These are phyloP conservation scores for Nothophoma quercina DNA, from an alignment of 2,329 filamentous ascomycete species.

Conservation along the genomic window DNA sequence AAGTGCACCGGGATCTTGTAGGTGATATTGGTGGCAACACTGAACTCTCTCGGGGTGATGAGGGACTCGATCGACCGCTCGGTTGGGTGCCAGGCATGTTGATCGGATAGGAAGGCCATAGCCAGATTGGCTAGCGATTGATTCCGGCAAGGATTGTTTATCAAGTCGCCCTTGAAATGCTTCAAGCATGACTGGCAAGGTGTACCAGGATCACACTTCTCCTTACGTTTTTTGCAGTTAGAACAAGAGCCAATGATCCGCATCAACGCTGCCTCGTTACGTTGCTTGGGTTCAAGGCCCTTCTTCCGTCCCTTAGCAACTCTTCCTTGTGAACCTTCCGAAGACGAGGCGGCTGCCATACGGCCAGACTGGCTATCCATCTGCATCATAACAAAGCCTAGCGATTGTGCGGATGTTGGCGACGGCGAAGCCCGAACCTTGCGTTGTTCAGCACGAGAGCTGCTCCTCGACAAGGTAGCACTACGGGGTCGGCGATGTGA, in stretches of 20 bases:
- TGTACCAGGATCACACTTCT: slow-evolving; percentile 50
- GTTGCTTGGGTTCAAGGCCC: slow-evolving; percentile 43
- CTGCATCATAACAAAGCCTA: slow-evolving; percentile 47
- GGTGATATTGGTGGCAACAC: slow-evolving; percentile 22
- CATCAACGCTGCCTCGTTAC: slow-evolving; percentile 48
- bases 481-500: slow-evolving; percentile 30
- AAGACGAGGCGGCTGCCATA: slow-evolving; percentile 41
- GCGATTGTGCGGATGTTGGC: slow-evolving; percentile 35
- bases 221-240: slow-evolving; percentile 48
- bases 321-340: slow-evolving; percentile 35
- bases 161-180: slow-evolving; percentile 47
- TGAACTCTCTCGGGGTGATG: slow-evolving; percentile 26
- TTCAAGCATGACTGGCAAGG: slow-evolving; percentile 50
- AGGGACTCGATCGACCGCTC: slow-evolving; percentile 37
- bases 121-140: slow-evolving; percentile 39
- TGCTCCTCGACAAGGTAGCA: slow-evolving; percentile 33
- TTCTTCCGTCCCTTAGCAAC: slow-evolving; percentile 43
- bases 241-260: slow-evolving; percentile 45
- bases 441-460: slow-evolving; percentile 33
- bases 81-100: slow-evolving; percentile 48
- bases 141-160: slow-evolving; percentile 48
- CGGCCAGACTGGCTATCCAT: slow-evolving; percentile 41
- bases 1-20: slow-evolving; percentile 44
- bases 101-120: slow-evolving; percentile 39
- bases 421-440: slow-evolving; percentile 34